Base-by-base conservation (phyloP, 495 filamentous ascomycete genomes). In the Amphirosellinia nigrospora region DNA sequence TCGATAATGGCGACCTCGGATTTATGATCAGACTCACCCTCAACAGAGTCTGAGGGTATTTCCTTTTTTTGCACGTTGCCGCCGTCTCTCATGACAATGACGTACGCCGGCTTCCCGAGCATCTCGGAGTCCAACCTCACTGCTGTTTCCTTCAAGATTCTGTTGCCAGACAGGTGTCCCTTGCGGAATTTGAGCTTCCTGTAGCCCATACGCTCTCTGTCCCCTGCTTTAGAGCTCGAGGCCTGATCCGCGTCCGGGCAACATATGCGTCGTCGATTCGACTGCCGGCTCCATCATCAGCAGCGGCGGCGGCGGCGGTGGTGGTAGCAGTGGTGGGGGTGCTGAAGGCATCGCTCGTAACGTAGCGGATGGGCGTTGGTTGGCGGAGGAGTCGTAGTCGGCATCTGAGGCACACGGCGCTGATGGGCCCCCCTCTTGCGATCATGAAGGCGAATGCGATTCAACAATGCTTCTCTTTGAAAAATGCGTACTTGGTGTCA, bases 361-460 rank as follows among this genome's bases (percentile, higher is more conserved):
- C 61, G 52, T 50, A 41, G 34, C 63, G 69, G 65, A 65, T 34
- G 48, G 72, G 70, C 41, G 62, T 32, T 38, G 28, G 28, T 52
- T 69, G 60, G 68, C 67, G 61, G 68, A 75, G 53, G 70, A 82
- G 74, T 73, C 74, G 79, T 55, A 81, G 68, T 46, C 77, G 84
- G 75, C 85, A 87, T 78, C 80, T 73, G 52, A 86, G 73, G 79
- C 85, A 87, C 75, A 86, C 79, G 67, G 82, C 80, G 74, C 80
- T 70, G 66, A 79, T 66, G 16, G 75, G 62, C 19, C 76, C 70
- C 60, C 74, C 76, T 66, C 79, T 75, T 60, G 79, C 61, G 73
- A 86, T 80, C 85, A 87, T 86, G 59, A 76, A 77, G 73, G 71
- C 71, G 55, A 74, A 52, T 64, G 15, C 15, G 41, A n/a, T 36